Evolutionary conservation across 768 basidiomycete genomes (phyloP), one percentile per base, ranked within the genome.

Genomic region (Russula brevipes): DNA sequence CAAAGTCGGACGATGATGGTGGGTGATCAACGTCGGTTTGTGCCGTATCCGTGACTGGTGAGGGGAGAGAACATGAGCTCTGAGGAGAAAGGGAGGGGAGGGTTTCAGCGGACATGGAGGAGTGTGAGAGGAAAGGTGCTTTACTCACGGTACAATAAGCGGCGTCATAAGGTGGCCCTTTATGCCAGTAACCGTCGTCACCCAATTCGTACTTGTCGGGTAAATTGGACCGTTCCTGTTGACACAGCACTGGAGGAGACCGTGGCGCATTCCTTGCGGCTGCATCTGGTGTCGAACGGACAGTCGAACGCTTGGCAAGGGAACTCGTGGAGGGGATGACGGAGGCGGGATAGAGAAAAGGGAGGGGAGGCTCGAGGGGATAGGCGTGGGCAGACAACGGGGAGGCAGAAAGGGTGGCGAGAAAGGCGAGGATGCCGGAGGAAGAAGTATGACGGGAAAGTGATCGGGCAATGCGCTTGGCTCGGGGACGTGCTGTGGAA

Each of bases 121-220:
- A 38, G 19, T 16, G 19, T 31, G 42, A 30, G 36, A 8, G 5
- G 17, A 39, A 54, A 31, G 24, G 2, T 11, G 12, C 2, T 33
- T 14, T 36, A 76, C 84, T 76, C 69, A 83, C 83, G n/a, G 75
- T 63, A 70, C 86, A 82, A 44, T 86, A 76, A 14, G 85, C 82
- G n/a, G 84, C 85, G n/a, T 89, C 88, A 68, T 85, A 88, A 44
- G 89, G 73, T 12, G 84, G 81, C 75, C 85, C 61, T 59, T 70
- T 70, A 46, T 66, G 60, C 66, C 66, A 71, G 8, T 35, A 31
- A 41, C 69, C 70, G 59, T 71, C 70, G 11, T 45, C 49, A 38
- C 61, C 68, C 33, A 52, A 8, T 35, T 55, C 60, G 60, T 70
- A 71, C 56, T 67, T 67, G 61, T 67, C 68, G 1, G 71, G 68